A percentile compares a stretch with the other conserved stretches of the same genome.
These are phyloP conservation scores for Letharia lupina DNA, from an alignment of 495 filamentous ascomycete species.

Conservation along the genomic window DNA sequence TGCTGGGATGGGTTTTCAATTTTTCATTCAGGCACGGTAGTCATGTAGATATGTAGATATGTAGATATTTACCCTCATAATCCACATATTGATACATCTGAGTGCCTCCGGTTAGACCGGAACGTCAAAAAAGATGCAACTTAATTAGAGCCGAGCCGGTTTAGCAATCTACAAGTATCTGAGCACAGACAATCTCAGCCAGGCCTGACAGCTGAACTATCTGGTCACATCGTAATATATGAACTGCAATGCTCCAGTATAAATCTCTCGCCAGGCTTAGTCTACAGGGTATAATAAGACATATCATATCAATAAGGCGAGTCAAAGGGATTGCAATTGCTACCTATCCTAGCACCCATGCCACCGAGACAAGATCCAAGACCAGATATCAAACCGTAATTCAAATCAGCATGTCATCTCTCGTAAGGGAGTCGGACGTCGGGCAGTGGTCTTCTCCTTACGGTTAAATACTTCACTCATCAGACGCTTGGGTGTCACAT, in stretches of 20 bases:
- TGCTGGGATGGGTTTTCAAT: no score
- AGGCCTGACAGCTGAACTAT: not conserved
- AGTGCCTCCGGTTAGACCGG: no score
- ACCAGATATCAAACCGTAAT: not conserved
- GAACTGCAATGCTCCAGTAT: not conserved
- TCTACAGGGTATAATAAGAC: not conserved
- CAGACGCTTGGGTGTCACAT: conserved; percentile 60
- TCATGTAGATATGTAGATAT: no score
- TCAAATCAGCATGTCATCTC: not conserved
- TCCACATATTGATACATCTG: not conserved
- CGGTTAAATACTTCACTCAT: conserved; percentile 75
- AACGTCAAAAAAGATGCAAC: no score
- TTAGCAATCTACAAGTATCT: not conserved
- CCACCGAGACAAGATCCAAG: conserved; percentile 3
- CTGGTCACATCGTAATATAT: not conserved
- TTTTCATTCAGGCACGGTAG: no score
- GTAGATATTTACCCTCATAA: not conserved
- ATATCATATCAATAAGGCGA: not conserved
- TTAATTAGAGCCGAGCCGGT: not conserved
- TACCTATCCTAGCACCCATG: not conserved
- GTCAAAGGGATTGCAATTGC: not conserved
- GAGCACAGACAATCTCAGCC: not conserved
- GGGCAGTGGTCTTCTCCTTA: conserved; percentile 28
- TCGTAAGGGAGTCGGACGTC: conserved; percentile 18
- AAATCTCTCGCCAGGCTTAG: not conserved